Percentiles rank a stretch among this genome's conserved stretches.
Conservation (phyloP, 148 eudicot species). For the Suaeda aralocaspica region DNA sequence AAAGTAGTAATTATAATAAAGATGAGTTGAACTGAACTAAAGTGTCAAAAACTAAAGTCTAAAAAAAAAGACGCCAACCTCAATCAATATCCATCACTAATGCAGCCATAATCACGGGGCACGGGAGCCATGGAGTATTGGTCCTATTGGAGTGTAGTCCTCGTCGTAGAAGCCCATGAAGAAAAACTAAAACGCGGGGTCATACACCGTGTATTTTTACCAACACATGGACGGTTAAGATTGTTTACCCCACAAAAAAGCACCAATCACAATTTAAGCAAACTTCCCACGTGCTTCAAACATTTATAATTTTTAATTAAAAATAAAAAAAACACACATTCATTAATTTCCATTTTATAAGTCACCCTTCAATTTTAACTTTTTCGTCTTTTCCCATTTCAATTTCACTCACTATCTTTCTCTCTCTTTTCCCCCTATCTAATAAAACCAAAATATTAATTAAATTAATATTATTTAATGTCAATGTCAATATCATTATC, state of each 20-base stretch:
- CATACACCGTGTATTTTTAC: not conserved
- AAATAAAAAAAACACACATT: not conserved
- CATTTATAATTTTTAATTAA: no score
- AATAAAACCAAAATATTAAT: not conserved
- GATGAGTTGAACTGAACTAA: no score
- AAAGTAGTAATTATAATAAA: no score
- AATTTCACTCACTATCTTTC: not conserved
- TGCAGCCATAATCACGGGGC: no score
- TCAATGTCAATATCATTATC: not conserved
- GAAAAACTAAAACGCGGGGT: conserved; percentile 3
- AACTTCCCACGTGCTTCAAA: conserved; percentile 10
- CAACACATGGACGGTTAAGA: conserved; percentile 4
- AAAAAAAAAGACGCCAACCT: no score
- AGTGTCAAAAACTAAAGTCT: no score
- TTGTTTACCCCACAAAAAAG: not conserved
- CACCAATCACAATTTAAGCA: not conserved
- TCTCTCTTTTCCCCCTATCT: not conserved
- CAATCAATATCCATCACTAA: no score
- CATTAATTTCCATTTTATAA: not conserved
- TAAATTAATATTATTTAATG: no score
- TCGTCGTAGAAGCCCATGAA: no score
- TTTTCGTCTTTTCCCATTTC: conserved; percentile 12
- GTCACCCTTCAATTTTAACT: conserved; percentile 11
- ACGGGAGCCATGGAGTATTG: no score
- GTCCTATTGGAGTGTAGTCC: no score